Percentiles rank a stretch among this genome's conserved stretches.
Conservation (phyloP, 2,329 filamentous ascomycete species). For the Colletotrichum higginsianum region DNA sequence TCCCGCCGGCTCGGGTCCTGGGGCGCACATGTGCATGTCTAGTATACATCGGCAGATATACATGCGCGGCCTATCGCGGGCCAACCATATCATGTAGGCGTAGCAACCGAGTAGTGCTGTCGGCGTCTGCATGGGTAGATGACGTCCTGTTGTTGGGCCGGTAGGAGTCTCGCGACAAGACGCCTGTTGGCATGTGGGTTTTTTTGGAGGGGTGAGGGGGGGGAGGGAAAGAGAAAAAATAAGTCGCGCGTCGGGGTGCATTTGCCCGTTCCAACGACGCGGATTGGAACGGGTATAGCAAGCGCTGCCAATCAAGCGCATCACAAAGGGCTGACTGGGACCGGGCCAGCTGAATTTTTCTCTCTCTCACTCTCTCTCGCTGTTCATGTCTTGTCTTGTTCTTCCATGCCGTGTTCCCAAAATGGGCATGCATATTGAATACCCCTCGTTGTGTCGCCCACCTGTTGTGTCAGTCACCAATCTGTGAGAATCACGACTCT, state of each 20-base stretch:
- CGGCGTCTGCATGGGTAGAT: neutral
- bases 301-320: slow-evolving; percentile 37
- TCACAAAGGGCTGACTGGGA: slow-evolving; percentile 12
- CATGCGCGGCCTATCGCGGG: neutral
- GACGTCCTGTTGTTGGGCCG: slow-evolving; percentile 30
- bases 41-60: neutral
- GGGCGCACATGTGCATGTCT: neutral
- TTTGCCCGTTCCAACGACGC: slow-evolving; percentile 38
- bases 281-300: slow-evolving; percentile 35
- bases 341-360: slow-evolving; percentile 18
- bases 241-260: slow-evolving; percentile 29
- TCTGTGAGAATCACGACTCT: neutral
- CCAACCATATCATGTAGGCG: neutral
- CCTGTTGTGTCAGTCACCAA: neutral
- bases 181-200: neutral
- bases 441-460: neutral
- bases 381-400: neutral
- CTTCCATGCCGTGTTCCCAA: too few species aligned
- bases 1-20: slow-evolving; percentile 22
- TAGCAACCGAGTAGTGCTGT: neutral
- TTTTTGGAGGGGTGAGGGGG: neutral
- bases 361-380: neutral
- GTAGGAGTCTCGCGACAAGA: neutral
- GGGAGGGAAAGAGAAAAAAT: neutral
- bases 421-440: too few species aligned